These are phyloP conservation scores for Colletotrichum eleusines DNA, from an alignment of 2,329 filamentous ascomycete genomes.

Conservation along the genomic window DNA sequence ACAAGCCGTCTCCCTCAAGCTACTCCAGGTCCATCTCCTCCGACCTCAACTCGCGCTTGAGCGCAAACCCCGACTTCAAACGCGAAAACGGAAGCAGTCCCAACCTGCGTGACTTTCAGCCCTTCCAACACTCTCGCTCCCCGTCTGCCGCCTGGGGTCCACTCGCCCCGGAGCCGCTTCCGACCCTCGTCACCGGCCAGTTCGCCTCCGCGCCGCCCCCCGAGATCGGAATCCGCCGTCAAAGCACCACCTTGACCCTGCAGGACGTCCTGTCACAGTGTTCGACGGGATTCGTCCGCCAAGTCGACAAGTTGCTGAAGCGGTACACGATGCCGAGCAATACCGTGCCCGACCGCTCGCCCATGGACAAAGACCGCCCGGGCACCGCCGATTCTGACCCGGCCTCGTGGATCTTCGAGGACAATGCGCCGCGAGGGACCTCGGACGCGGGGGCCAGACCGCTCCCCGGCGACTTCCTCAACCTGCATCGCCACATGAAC, in stretches of 20 bases:
- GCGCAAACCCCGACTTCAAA: constrained; percentile 35
- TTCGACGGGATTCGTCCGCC: constrained; percentile 50
- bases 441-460: constrained; percentile 45
- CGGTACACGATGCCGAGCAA: constrained; percentile 52
- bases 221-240: constrained; percentile 48
- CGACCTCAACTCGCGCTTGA: constrained; percentile 15
- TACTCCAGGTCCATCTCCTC: constrained; percentile 32
- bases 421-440: constrained; percentile 44
- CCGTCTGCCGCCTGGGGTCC: constrained; percentile 33
- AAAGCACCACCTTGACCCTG: constrained; percentile 54
- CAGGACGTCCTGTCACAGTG: constrained; percentile 50
- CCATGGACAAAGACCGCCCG: constrained; percentile 44
- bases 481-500: constrained; percentile 45
- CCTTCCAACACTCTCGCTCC: constrained; percentile 19
- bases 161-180: constrained; percentile 15
- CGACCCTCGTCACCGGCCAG: constrained; percentile 25
- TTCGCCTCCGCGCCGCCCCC: constrained; percentile 18
- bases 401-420: constrained; percentile 49
- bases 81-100: constrained; percentile 31
- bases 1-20: constrained; percentile 19
- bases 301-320: constrained; percentile 56
- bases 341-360: constrained; percentile 44
- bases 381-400: constrained; percentile 36
- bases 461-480: constrained; percentile 65
- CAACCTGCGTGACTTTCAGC: constrained; percentile 15